Evolutionary conservation across 768 basidiomycete genomes (phyloP), one percentile per base, ranked within the genome.

Genomic region (Tricholoma flavovirens): DNA sequence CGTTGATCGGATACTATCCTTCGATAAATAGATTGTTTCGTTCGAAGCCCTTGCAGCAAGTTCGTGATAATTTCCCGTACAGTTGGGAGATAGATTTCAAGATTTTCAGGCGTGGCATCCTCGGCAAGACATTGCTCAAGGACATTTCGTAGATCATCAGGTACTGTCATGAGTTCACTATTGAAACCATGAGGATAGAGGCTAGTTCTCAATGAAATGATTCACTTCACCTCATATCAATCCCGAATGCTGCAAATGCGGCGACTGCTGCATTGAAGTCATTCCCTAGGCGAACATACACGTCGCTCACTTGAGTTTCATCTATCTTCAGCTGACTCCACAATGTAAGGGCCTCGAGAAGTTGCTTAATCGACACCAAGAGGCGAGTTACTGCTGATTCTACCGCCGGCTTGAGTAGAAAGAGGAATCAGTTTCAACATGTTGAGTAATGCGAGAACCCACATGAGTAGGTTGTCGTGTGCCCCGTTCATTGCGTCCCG

Each of bases 231-330:
- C 79, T 76, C 89, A 98, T 98, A 58, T 89, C 84, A 56, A 99
- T 95, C 59, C 86, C 84, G 61, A 87, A 93, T 11, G 80, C 75
- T 2, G 81, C 80, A 68, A 99, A 99, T 1, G 94, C 93, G 53
- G 87, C 83, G 36, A 95, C 91, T 9, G 94, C 94, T 14, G 84
- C 82, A 67, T 98, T 98, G 77, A 99, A 98, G 67, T 97, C 95
- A 71, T 98, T 98, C 21, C 97, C 97, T 21, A 99, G 78, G 54
- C 86, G 83, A 53, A 99, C 97, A 71, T 99, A 99, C 53, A 97
- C 90, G 70, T 98, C 93, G 78, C 94, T 97, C 67, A 99, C 93
- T 62, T 90, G 78, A 42, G 71, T 73, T 67, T 96, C 93, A 55
- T 83, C 77, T 63, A 88, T 79, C 63, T 83, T 78, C 58, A 81